Conservation (phyloP, 257 asterid genomes). For the Solanum peruvianum region DNA sequence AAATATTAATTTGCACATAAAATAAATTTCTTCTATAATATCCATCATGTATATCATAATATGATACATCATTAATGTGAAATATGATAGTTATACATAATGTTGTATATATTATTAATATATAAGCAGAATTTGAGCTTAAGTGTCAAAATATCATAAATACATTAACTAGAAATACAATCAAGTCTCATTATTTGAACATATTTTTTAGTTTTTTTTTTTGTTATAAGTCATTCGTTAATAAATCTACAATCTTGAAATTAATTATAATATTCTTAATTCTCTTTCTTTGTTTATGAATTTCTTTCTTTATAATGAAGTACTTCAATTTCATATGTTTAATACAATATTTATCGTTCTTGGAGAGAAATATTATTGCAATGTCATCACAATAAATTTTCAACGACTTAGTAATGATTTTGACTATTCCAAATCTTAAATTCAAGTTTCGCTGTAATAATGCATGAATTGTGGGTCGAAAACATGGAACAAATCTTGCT, state of each 20-base stretch:
- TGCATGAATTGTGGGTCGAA: neutral
- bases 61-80: too few species aligned
- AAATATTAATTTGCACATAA: neutral
- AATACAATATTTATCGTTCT: too few species aligned
- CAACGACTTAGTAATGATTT: neutral
- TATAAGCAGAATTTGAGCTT: too few species aligned
- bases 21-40: too few species aligned
- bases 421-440: neutral
- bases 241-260: neutral
- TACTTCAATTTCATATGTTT: too few species aligned
- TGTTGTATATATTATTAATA: too few species aligned
- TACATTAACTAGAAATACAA: too few species aligned
- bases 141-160: neutral
- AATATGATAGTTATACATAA: too few species aligned
- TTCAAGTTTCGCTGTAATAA: neutral
- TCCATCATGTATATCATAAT: neutral
- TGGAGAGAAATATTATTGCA: neutral
- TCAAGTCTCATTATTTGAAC: neutral
- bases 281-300: neutral
- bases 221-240: neutral
- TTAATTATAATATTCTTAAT: too few species aligned
- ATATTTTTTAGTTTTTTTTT: too few species aligned
- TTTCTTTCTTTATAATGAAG: neutral
- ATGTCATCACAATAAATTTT: too few species aligned
- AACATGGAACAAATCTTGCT: neutral